Base-by-base conservation (phyloP, 1,284 basidiomycete species). In the Trichosporon ovoides region DNA sequence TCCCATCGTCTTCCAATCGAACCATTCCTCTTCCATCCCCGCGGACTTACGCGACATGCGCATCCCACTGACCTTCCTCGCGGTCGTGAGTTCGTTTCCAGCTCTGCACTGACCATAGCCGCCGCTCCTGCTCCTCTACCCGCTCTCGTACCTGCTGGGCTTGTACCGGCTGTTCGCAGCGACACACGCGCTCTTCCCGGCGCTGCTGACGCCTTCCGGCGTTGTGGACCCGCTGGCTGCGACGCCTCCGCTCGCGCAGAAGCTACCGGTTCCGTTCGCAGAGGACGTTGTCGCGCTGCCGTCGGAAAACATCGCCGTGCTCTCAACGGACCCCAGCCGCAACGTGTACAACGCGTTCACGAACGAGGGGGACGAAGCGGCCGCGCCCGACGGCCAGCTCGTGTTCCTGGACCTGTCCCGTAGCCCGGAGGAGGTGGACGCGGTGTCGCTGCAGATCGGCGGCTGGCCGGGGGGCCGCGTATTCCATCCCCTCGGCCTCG, bases 101-200 rank as follows among this genome's bases (percentile, higher is more conserved):
- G 22, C 19, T 6, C 19, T 3, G 5, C n/a, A 19, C 43, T 48
- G 43, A 48, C 24, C 35, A 18, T 50, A 60, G 59, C 55, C 59
- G 6, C 59, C 55, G 11, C 55, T 60, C 12, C 55, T 60, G 2
- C 35, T 46, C 7, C 59, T 60, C 33, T 60, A 60, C 48, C 59
- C 59, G 5, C 6, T 53, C 5, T 50, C 52, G 16, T 54, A 54
- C 48, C 9, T 55, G 13, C 34, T 55, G 20, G 46, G 19, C 9
- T 16, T 36, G 20, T 33, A 22, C 16, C 53, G 53, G 11, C 40
- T 19, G 14, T 46, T 46, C 34, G 19, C 33, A 2, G 40, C 31
- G 38, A 9, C 18, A 14, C 11, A 3, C 7, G 19, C 11, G 22
- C 20, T 33, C 20, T 33, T 1, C 16, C 33, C n/a, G 3, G 19